phyloP scores from a whole-genome alignment of 2,329 filamentous ascomycete genomes.

The Pleurostoma richardsiae region DNA sequence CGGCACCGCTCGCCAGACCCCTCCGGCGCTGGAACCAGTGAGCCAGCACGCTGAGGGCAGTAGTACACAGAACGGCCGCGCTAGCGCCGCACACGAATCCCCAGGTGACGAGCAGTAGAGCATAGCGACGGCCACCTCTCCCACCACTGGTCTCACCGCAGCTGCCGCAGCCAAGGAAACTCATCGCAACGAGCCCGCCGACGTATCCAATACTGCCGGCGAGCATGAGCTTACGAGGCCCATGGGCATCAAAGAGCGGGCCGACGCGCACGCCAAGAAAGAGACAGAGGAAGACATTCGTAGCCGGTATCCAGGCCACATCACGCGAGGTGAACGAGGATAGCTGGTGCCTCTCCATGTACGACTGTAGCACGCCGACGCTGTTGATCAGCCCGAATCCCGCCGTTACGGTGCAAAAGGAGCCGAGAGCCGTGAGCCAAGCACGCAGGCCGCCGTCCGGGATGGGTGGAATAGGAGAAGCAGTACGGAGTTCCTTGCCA shows the following conservation, averaged over 20 bases:
- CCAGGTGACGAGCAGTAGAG: neutral
- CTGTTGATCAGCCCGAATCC: constrained; percentile 26
- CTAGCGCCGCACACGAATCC: neutral
- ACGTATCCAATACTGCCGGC: constrained; percentile 24
- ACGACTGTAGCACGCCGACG: constrained; percentile 33
- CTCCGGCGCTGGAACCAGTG: neutral
- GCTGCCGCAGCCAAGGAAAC: neutral
- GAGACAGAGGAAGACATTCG: constrained; percentile 31
- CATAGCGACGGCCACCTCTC: neutral
- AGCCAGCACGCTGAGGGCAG: neutral
- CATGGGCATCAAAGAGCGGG: constrained; percentile 33
- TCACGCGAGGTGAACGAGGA: constrained; percentile 26
- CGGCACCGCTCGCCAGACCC: neutral
- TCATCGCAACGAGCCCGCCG: neutral
- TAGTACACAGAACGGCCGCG: neutral
- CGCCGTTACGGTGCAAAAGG: constrained; percentile 4
- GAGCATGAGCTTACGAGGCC: constrained; percentile 25
- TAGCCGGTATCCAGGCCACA: constrained; percentile 33
- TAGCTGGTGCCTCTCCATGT: constrained; percentile 30
- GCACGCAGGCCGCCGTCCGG: neutral
- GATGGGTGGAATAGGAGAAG: neutral
- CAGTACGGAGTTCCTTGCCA: no score
- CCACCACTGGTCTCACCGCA: neutral
- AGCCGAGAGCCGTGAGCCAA: constrained; percentile 3
- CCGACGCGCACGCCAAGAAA: constrained; percentile 33